A percentile compares a stretch with the other conserved stretches of the same genome.
Evolutionary conservation across 2,329 filamentous ascomycete species (phyloP).

Genomic region (Dothideomycetes sp.): DNA sequence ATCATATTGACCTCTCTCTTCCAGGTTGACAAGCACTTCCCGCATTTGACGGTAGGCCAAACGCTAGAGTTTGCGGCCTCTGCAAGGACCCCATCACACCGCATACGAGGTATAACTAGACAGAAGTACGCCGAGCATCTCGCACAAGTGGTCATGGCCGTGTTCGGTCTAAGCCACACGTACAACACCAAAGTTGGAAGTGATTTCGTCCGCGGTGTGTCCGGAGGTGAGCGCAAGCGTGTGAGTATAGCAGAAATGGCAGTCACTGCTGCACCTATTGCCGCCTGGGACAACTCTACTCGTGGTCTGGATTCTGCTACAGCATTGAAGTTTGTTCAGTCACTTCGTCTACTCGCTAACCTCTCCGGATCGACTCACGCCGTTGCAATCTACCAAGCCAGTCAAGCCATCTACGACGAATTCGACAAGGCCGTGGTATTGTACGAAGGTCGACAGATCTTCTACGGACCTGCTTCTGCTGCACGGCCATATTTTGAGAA

Average conservation of each 20-base stretch:
- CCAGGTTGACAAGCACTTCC: constrained; percentile 38
- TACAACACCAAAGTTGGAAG: constrained; percentile 45
- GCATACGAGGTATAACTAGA: constrained; percentile 25
- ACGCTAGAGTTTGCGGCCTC: constrained; percentile 46
- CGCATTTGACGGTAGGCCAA: constrained; percentile 45
- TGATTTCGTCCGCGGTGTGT: constrained; percentile 51
- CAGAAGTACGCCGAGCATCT: constrained; percentile 35
- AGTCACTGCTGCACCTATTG: constrained; percentile 27
- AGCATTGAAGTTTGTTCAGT: constrained; percentile 47
- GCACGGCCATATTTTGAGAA: constrained; percentile 57
- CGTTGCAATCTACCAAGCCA: constrained; percentile 48
- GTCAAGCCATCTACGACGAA: constrained; percentile 44
- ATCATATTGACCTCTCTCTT: no score
- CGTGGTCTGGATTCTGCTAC: constrained; percentile 45
- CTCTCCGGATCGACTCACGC: constrained; percentile 38
- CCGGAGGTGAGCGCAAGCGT: constrained; percentile 46
- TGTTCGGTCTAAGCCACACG: constrained; percentile 45
- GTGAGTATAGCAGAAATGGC: constrained; percentile 48
- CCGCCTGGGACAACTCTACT: constrained; percentile 36
- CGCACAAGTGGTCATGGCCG: constrained; percentile 40
- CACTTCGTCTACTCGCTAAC: constrained; percentile 40
- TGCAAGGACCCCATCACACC: constrained; percentile 36
- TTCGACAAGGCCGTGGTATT: constrained; percentile 68
- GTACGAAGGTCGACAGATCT: constrained; percentile 70
- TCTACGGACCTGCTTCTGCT: constrained; percentile 51